Base-by-base conservation (phyloP, 805 yeast genomes). In the Myxozyma neotropica region DNA sequence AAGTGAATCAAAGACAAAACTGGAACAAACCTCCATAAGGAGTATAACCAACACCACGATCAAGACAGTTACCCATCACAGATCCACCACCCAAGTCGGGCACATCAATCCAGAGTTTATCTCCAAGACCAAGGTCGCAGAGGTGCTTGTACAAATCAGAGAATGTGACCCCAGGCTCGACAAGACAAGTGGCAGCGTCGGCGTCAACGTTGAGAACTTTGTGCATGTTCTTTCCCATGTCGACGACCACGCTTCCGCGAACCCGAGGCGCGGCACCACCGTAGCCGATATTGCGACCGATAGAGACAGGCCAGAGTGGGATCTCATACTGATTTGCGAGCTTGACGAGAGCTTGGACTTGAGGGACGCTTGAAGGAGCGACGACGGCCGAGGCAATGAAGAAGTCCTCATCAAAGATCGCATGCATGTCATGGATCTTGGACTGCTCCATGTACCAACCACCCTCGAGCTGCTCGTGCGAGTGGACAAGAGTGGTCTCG, bases 241-340 rank as follows among this genome's bases (percentile, higher is more conserved):
- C 55, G 17, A 51, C 23, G 42, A 51, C 55, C 23, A 51, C 40
- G 42, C 42, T 29, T 15, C 55, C 55, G 19, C 55, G 55, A 31
- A 51, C 55, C 2, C 55, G 47, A n/a, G 55, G 55, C 19, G 55
- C 55, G 4, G 55, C 55, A 21, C 55, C 55, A 29, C 55, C 55
- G 48, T 51, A 51, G 35, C 55, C 55, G 10, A 51, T 24, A 27
- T 51, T 51, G 15, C 55, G 47, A 10, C 55, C 55, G 33, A 51
- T 40, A n/a, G 55, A 51, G 40, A 51, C 31, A 1, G 55, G 55
- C 47, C 48, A 51, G 39, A 51, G 48, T 8, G 55, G 55, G 19
- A 51, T 45, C 33, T 44, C 23, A 23, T 26, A 53, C 27, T 33
- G 31, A 29, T 53, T 53, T 2, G 51, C 50, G 13, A 53, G 49